Evolutionary conservation across 768 basidiomycete species (phyloP).

Genomic region (Amanita molliuscula): DNA sequence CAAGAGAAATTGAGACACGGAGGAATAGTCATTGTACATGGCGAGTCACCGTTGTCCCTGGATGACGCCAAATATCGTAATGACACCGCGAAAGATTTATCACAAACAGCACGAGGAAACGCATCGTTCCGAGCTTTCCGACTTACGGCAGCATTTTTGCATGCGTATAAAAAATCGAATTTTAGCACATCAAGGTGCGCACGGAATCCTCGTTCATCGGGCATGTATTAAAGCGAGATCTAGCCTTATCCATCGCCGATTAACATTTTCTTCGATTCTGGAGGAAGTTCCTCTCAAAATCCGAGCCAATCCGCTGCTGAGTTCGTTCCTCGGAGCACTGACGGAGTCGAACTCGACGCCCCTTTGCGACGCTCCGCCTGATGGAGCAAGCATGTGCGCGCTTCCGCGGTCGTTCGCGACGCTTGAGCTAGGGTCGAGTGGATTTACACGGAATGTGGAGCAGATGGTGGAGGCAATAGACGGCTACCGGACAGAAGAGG

Average conservation of each 20-base stretch:
- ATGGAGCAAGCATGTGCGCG: constrained; percentile 25
- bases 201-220: constrained; percentile 3
- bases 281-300: constrained; percentile 81
- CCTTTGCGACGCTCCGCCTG: constrained; percentile 26
- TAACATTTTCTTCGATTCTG: constrained; percentile 81
- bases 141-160: constrained; percentile 69
- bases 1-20: constrained; percentile 81
- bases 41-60: constrained; percentile 26
- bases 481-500: constrained; percentile 82
- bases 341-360: constrained; percentile 33
- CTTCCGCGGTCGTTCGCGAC: constrained; percentile 54
- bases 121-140: constrained; percentile 85
- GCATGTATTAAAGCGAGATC: constrained; percentile 3
- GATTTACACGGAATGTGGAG: constrained; percentile 70
- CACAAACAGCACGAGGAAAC: constrained; percentile 72
- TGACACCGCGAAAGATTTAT: constrained; percentile 43
- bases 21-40: constrained; percentile 78
- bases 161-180: constrained; percentile 72
- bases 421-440: constrained; percentile 61
- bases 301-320: constrained; percentile 71
- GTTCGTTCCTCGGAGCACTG: constrained; percentile 66
- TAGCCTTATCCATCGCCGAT: constrained; percentile 69
- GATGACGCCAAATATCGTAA: background rate
- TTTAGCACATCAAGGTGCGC: constrained; percentile 76
- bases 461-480: constrained; percentile 81